Conservation (phyloP, 768 basidiomycete genomes). For the Leccinum sublutescens region DNA sequence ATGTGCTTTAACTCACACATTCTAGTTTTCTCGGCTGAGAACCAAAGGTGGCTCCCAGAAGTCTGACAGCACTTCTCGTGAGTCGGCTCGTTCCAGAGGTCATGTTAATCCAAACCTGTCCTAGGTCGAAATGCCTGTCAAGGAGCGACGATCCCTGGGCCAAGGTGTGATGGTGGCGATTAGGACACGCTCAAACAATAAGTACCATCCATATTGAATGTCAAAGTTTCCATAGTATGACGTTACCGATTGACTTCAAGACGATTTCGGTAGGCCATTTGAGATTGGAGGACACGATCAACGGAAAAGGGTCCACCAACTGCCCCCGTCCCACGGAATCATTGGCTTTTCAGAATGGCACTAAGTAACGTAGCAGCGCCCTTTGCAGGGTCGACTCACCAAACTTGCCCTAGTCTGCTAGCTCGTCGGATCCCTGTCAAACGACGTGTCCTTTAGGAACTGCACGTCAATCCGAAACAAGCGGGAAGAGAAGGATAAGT, state of each 20-base stretch:
- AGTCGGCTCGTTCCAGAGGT: not conserved
- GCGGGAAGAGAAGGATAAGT: not conserved
- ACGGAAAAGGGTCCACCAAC: not conserved
- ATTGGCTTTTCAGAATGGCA: not conserved
- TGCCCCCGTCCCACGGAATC: not conserved
- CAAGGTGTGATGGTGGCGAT: not conserved
- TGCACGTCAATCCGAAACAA: not conserved
- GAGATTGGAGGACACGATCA: not conserved
- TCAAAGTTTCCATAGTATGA: not conserved
- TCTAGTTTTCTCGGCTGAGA: not conserved
- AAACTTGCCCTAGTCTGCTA: not conserved
- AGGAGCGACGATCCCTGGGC: not conserved
- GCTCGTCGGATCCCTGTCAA: not conserved
- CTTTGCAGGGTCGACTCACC: not conserved
- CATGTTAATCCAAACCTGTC: not conserved
- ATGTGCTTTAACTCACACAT: not conserved
- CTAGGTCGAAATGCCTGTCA: not conserved
- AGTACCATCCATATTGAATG: not conserved
- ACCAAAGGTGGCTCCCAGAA: not conserved
- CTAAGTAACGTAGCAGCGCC: not conserved
- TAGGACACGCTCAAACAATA: not conserved
- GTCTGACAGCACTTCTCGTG: not conserved
- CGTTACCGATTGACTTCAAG: not conserved
- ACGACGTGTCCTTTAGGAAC: not conserved
- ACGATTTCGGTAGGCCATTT: not conserved